Evolutionary conservation across 257 asterid genomes (phyloP), one percentile per base, ranked within the genome.

Genomic region (Solanum peruvianum): DNA sequence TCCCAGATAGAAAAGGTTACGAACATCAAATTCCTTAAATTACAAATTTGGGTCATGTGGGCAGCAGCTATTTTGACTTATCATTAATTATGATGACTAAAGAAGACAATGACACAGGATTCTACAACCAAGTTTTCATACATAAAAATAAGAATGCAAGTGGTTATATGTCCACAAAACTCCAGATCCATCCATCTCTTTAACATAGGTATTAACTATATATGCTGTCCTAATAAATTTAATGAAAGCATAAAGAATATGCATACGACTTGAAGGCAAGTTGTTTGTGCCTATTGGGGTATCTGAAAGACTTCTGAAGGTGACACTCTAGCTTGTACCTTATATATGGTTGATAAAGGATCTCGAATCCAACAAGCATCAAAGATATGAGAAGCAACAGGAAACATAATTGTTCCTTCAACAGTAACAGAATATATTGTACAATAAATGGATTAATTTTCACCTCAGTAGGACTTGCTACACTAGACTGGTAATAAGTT

Each of bases 381-480:
- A 81, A 49, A 81, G 31, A 81, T 81, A 29, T 49, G 69, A 49
- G 69, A 23, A 81, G 84, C 44, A 41, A 52, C 66, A 14, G 11
- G 78, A 52, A 85, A 56, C 14, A 73, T 56, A 58, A 23, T n/a
- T 21, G 39, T 52, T 81, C 44, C 45, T 31, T 81, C 69, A 81
- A 49, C 29, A 81, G 27, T 81, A 16, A 49, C 29, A 81, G 16
- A 81, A 47, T 5, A 45, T 9, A 78, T 8, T 78, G 84, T 81
- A 81, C 62, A 3, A 31, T n/a, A 81, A 33, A 29, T 29, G 45
- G 69, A 49, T 49, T 29, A 49, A 60, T 77, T 89, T 83, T 87
- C 58, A 90, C 94, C 92, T 93, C 93, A 90, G 90, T 90, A 45
- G 84, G 89, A 89, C 88, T 88, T 85, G 69, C 91, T 29, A 66